Base-by-base conservation (phyloP, 1,139 yeast species). In the Pichia sp. region DNA sequence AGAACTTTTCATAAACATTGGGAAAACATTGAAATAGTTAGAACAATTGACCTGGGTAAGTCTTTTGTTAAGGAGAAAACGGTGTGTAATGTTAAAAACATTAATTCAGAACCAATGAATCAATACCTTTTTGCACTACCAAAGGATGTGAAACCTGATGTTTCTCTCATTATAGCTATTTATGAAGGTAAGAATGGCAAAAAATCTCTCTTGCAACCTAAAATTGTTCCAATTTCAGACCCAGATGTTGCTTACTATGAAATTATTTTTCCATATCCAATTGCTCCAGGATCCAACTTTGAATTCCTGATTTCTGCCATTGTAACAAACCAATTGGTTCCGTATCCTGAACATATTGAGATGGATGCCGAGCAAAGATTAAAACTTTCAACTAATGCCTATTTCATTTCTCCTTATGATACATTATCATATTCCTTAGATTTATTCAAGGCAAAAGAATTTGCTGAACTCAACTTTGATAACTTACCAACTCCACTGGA, bases 21-120 rank as follows among this genome's bases (percentile, higher is more conserved):
- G 83, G 74, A 69, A 53, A 77, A 77, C 58, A 53, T 58, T 16
- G 38, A 41, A 69, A 71, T 39, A 74, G 73, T 57, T 59, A 66
- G 26, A 69, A 85, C 72, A 12, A 60, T 88, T 40, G 96, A 89
- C 60, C 72, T 89, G 48, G 63, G 77, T 32, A 79, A 78, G 56
- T 69, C 90, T 7, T 90, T 83, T 62, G 74, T 81, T 47, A 79
- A 78, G 56, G 95, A 86, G 62, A 70, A 78, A 15, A 69, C 76
- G 47, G 66, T 75, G 34, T 60, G 89, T 45, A 75, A 71, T 44
- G 72, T 81, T 47, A 77, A 69, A 58, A 92, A 90, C 68, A 67
- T 74, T 40, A 88, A 76, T 38, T 52, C 66, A 7, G 66, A 68
- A 45, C 84, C 95, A 7, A 72, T 71, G 52, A 60, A 65, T 37